phyloP scores from a whole-genome alignment of 495 filamentous ascomycete species.

The Parachaetomium inaequale region DNA sequence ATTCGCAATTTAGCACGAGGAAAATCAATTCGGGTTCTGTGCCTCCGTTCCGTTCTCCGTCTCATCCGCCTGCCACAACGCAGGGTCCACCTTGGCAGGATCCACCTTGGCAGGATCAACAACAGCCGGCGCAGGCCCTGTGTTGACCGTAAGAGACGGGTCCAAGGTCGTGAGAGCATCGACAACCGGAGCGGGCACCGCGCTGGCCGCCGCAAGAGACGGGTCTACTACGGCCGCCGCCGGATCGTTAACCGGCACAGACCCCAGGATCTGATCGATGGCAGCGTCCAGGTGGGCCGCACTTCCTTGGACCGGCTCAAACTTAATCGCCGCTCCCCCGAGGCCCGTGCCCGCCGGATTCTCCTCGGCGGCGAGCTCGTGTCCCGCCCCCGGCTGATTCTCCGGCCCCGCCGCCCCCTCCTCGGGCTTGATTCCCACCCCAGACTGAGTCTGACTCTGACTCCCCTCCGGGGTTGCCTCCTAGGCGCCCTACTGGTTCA shows the following conservation, averaged over 20 bases:
- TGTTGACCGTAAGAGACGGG: not conserved
- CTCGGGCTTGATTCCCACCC: not conserved
- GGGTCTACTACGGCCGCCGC: no score
- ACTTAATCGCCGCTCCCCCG: not conserved
- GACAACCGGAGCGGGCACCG: not conserved
- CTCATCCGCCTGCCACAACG: not conserved
- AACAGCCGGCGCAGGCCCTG: no score
- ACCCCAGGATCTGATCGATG: no score
- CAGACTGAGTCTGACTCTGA: not conserved
- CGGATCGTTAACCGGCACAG: no score
- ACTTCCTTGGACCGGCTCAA: not conserved
- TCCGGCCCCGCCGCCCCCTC: not conserved
- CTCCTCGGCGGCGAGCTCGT: not conserved
- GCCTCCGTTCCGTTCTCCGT: not conserved
- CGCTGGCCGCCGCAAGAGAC: no score
- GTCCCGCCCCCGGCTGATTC: not conserved
- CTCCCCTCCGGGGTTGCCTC: not conserved
- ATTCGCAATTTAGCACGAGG: conserved; percentile 1
- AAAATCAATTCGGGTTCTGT: not conserved
- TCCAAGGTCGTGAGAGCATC: not conserved
- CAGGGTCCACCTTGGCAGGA: not conserved
- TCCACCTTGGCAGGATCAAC: not conserved
- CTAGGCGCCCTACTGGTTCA: conserved; percentile 29
- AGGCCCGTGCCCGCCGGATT: not conserved
- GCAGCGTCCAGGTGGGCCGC: not conserved